Percentiles rank a stretch among this genome's conserved stretches.
Evolutionary conservation across 116 monocot species (phyloP).

Genomic region (Zostera marina): DNA sequence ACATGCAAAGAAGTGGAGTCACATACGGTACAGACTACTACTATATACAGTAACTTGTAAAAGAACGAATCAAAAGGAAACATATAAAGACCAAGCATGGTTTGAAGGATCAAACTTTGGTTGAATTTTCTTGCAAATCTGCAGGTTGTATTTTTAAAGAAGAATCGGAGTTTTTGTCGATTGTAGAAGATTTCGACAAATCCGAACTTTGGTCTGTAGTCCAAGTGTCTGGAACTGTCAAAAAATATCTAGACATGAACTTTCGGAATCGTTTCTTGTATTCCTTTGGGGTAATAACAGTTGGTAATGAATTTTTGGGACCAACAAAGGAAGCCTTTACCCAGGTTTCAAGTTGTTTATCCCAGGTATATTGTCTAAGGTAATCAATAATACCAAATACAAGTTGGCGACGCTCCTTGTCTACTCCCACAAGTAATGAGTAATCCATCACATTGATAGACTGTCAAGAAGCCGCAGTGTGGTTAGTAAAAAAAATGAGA

Average conservation of each 20-base stretch:
- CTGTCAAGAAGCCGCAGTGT: constrained; percentile 20
- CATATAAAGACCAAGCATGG: not conserved
- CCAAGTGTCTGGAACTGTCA: constrained; percentile 65
- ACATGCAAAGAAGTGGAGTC: constrained; percentile 27
- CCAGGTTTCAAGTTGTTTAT: constrained; percentile 86
- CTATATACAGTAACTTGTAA: constrained; percentile 4
- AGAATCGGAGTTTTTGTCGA: constrained; percentile 3
- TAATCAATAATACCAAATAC: constrained; percentile 98
- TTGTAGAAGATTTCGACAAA: constrained; percentile 14
- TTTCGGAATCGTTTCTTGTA: constrained; percentile 87
- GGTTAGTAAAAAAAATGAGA: not conserved
- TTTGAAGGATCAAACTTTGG: constrained; percentile 1
- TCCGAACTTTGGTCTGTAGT: constrained; percentile 10
- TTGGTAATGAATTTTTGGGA: constrained; percentile 63
- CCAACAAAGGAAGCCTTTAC: constrained; percentile 64
- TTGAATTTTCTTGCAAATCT: constrained; percentile 6
- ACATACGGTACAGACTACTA: constrained; percentile 1
- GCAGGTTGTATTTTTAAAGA: constrained; percentile 3
- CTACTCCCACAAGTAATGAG: constrained; percentile 84
- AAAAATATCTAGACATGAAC: constrained; percentile 67
- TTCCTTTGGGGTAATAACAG: constrained; percentile 77
- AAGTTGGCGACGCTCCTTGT: constrained; percentile 53
- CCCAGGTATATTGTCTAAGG: constrained; percentile 84
- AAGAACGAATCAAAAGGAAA: constrained; percentile 2
- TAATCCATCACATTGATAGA: constrained; percentile 92